Evolutionary conservation across 306 rosid genomes (phyloP), one percentile per base, ranked within the genome.

Genomic region (Trifolium fragiferum): DNA sequence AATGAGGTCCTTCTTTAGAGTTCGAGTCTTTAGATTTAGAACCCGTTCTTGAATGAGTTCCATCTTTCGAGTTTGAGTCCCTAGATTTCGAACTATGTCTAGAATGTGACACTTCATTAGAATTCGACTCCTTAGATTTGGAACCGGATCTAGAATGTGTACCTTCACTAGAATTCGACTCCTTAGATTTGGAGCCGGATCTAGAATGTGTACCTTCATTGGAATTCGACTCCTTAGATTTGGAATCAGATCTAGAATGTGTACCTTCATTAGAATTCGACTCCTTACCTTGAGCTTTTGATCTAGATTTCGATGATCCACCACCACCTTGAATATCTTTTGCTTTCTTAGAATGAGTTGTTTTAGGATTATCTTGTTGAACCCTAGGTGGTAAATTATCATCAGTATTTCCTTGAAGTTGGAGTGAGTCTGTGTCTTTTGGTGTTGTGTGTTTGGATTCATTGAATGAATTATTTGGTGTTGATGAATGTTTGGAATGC

Each of bases 311-410:
- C 6, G 90, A 50, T 8, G 91, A 76, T 1, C 82, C 82, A 38
- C 68, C 18, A 84, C 14, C 68, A 6, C 18, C 43, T 4, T 79
- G 60, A 8, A 53, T 44, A 43, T 89, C 96, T 61, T 82, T 92
- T 9, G 89, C 66, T 41, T 79, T 87, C 86, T 86, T 94, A 58
- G 90, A 68, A 18, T 86, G 68, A 25, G 63, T 23, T 80, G 71
- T 89, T 77, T 82, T 93, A 16, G 89, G 89, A 33, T 78, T 18
- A n/a, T 83, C 92, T 3, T 84, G 66, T 7, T 27, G 60, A 77
- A 58, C 74, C 63, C 59, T 69, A 7, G 89, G 46, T 30, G 86
- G 82, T 5, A 85, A 74, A 8, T 57, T 12, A 57, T 84, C 92
- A 37, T 71, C 16, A 15, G 82, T 89, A 32, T 67, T 13, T 30